Base-by-base conservation (phyloP, 2,329 filamentous ascomycete genomes). In the Blastomyces gilchristii region DNA sequence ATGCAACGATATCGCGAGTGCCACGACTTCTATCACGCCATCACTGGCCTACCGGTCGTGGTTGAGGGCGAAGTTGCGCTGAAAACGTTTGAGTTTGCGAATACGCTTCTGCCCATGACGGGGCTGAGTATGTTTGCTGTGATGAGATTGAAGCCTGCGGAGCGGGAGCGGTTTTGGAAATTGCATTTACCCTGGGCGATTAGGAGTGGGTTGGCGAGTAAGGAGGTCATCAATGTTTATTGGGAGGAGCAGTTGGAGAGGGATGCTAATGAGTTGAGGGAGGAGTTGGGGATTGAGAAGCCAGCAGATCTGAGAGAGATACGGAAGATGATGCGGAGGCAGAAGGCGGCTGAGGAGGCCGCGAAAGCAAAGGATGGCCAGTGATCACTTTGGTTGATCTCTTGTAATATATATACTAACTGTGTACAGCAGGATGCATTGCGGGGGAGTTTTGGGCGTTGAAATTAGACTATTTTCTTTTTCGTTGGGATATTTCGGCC, bases 1-100 rank as follows among this genome's bases (percentile, higher is more conserved):
- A 95, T 99, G 89, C 94, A 97, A 80, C 86, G 94, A 62, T 99
- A 99, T 76, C 87, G 94, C 66, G 94, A 99, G 77, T 96, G 89
- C 68, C 94, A 99, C 75, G 94, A 99, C 75, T 97, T 99, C 77
- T 97, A 95, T 78, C 94, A 99, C 75, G 93, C 94, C 0, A 81
- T 99, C 61, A 96, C 92, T 0, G 93, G 93, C 0, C 78, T 99
- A 58, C 94, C 94, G 0, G 85, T 95, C 52, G 88, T 96, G 66
- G 84, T 91, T n/a, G 94, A 99, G 79, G 94, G 94, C 34, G 94
- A 99, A 80, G 84, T 99, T 14, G 94, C 93, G n/a, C 83, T 99
- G 68, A 99, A 99, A 78, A 91, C 92, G 0, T 96, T 99, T 69
- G 94, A 99, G 78, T 99, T 96, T 74, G 86, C 91, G 34, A 99